Base-by-base conservation (phyloP, 139 green algal species). In the Nannochloris sp. region DNA sequence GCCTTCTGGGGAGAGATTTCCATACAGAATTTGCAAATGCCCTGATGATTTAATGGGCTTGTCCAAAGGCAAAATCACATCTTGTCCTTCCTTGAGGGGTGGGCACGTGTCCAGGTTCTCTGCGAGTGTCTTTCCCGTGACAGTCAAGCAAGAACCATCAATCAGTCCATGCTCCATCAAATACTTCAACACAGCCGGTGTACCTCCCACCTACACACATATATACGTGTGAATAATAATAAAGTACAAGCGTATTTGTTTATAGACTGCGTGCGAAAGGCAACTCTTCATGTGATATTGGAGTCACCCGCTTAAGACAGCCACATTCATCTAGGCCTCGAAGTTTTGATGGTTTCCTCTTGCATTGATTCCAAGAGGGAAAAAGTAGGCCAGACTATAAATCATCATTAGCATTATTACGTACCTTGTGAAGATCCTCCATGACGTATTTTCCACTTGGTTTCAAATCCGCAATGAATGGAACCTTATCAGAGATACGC, bases 401-500 rank as follows among this genome's bases (percentile, higher is more conserved):
- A 19, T 21, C 46, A 11, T 53, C 40, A 21, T 16, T 0, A 29
- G 0, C 27, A 29, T 29, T 29, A 12, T 16, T 5, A 5, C n/a
- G 15, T 66, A 89, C 83, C 79, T 91, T 93, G 83, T 99, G 93
- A 37, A 99, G 31, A 64, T 98, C 93, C 80, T 97, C 93, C 93
- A 98, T 98, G 12, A 98, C 93, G 66, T 96, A 98, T 53, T 88
- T 88, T 48, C 93, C 93, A 8, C 60, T 84, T 11, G 93, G 93
- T 78, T 97, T 97, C 46, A 99, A 78, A 80, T 99, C 91, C 16
- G 88, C 89, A 51, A 99, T 86, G 79, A 98, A 95, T 23, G 93
- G 93, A 59, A 88, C 82, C 18, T 74, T 72, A 80, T 98, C 84
- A 21, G 73, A 88, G 36, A 95, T 62, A 18, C 64, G 69, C 81